Conservation (phyloP, 2,329 filamentous ascomycete genomes). For the Cladorrhinum sp. region DNA sequence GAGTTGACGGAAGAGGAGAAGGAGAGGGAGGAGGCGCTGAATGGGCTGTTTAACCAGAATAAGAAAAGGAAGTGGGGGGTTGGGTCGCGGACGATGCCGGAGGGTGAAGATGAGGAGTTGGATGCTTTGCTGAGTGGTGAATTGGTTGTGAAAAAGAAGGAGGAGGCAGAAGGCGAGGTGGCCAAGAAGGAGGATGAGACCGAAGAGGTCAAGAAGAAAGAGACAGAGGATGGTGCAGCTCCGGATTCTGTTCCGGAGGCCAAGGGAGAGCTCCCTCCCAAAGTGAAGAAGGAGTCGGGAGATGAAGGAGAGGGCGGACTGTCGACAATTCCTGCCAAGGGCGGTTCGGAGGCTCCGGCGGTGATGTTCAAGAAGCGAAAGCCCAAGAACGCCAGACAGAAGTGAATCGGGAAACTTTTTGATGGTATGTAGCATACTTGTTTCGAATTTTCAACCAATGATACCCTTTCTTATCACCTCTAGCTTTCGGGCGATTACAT, state of each 20-base stretch:
- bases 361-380: conserved; percentile 81
- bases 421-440: conserved; percentile 1
- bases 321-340: conserved; percentile 17
- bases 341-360: conserved; percentile 34
- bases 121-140: conserved; percentile 55
- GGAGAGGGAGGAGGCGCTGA: conserved; percentile 58
- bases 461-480: neutral
- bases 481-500: neutral
- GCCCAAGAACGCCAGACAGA: conserved; percentile 61
- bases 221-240: conserved; percentile 12
- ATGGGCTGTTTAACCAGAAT: conserved; percentile 52
- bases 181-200: conserved; percentile 40
- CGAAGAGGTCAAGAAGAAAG: conserved; percentile 27
- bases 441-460: neutral
- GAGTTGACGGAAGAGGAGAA: conserved; percentile 58
- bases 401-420: conserved; percentile 33
- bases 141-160: conserved; percentile 31
- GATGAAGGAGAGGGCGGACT: conserved; percentile 18
- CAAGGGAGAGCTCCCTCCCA: conserved; percentile 5
- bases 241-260: conserved; percentile 8
- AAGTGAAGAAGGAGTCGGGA: conserved; percentile 41
- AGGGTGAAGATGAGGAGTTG: conserved; percentile 53
- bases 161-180: conserved; percentile 34
- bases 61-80: conserved; percentile 54
- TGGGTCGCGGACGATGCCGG: conserved; percentile 48